Conservation (phyloP, 2,329 filamentous ascomycete species). For the Clonostachys solani region DNA sequence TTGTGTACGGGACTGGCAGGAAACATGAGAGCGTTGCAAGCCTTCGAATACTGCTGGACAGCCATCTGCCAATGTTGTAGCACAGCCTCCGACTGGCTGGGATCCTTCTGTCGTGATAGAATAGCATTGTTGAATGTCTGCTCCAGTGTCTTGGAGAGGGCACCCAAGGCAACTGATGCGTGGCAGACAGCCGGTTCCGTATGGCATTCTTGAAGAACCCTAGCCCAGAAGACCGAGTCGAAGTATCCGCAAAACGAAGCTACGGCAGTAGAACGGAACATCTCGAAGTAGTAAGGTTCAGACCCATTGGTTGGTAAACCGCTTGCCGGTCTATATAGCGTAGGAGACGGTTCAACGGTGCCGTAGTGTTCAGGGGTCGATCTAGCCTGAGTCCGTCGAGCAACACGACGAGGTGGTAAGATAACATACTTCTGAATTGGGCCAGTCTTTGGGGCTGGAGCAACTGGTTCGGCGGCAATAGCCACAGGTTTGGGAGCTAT, state of each 20-base stretch:
- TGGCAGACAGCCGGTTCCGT: constrained; percentile 57
- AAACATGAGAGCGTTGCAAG: constrained; percentile 44
- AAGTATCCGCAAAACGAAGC: constrained; percentile 64
- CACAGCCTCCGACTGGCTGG: constrained; percentile 24
- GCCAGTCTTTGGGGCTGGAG: background rate
- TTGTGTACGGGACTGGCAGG: constrained; percentile 34
- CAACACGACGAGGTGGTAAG: background rate
- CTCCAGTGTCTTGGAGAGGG: constrained; percentile 63
- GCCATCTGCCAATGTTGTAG: constrained; percentile 55
- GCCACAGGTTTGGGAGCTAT: constrained; percentile 43
- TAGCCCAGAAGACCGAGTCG: constrained; percentile 60
- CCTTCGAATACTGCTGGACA: constrained; percentile 53
- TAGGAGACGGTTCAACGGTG: constrained; percentile 15
- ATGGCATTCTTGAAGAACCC: constrained; percentile 61
- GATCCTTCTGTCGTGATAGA: constrained; percentile 14
- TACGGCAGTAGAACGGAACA: constrained; percentile 58
- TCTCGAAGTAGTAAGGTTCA: constrained; percentile 57
- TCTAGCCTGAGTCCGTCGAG: background rate
- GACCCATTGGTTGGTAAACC: constrained; percentile 35
- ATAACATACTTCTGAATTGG: background rate
- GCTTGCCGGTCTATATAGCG: constrained; percentile 35
- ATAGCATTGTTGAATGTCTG: constrained; percentile 25
- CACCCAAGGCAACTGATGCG: constrained; percentile 61
- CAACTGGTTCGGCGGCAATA: constrained; percentile 9
- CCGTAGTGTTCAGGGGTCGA: constrained; percentile 1